These are phyloP conservation scores for Rhizomucor pusillus DNA, from an alignment of 371 early-diverging fungal genomes.

Conservation along the genomic window DNA sequence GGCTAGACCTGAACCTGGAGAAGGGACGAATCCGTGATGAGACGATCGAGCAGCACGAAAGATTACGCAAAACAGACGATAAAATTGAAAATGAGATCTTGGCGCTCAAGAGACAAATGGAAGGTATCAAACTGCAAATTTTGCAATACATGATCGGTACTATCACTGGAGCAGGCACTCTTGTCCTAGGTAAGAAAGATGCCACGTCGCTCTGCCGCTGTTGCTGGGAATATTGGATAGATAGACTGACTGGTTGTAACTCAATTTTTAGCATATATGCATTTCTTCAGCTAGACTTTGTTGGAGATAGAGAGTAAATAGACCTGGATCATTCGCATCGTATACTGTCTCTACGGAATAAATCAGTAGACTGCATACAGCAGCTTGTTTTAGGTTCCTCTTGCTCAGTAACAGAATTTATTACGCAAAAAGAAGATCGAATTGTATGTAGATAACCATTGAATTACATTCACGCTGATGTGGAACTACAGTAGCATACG, in stretches of 20 bases:
- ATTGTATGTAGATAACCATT: too few relatives aligned
- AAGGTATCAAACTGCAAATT: slow-evolving; percentile 86
- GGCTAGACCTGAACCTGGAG: slow-evolving; percentile 87
- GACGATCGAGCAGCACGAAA: slow-evolving; percentile 76
- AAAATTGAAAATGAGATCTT: slow-evolving; percentile 88
- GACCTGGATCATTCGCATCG: background rate
- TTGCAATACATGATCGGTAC: slow-evolving; percentile 83
- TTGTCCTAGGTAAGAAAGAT: slow-evolving; percentile 68
- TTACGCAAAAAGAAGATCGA: too few relatives aligned
- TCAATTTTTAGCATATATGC: slow-evolving; percentile 14
- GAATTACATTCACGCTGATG: too few relatives aligned
- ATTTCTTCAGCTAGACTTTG: slow-evolving; percentile 11
- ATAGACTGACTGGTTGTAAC: too few relatives aligned
- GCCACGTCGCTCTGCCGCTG: too few relatives aligned
- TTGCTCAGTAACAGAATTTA: too few relatives aligned
- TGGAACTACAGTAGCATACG: too few relatives aligned
- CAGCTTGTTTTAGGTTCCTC: too few relatives aligned
- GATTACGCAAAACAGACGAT: slow-evolving; percentile 81
- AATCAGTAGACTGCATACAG: too few relatives aligned
- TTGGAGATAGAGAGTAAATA: background rate
- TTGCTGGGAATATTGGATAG: too few relatives aligned
- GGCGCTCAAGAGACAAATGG: slow-evolving; percentile 79
- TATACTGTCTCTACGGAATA: too few relatives aligned
- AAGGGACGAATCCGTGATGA: slow-evolving; percentile 90
- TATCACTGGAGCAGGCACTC: slow-evolving; percentile 81